A percentile compares a stretch with the other conserved stretches of the same genome.
Conservation (phyloP, 176 grass and related monocot species). For the Sorghum bicolor region Sorghum_bicolor_NCBIv3 NC_012873.2:53244501-53245000, state of each 20-base stretch:
- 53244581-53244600: conserved; percentile 58
- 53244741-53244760: background rate
- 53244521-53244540: conserved; percentile 47
- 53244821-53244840: background rate
- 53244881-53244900: background rate
- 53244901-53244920: background rate
- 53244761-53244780: background rate
- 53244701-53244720: conserved; percentile 4
- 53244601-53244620: conserved; percentile 61
- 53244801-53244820: background rate
- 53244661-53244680: conserved; percentile 22
- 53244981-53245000: background rate
- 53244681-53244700: background rate
- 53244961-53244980: background rate
- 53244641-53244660: conserved; percentile 57
- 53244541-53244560: conserved; percentile 64
- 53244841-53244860: background rate
- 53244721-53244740: background rate
- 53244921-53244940: background rate
- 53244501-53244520: conserved; percentile 49
- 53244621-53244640: conserved; percentile 47
- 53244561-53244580: conserved; percentile 43
- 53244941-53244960: background rate
- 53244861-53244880: background rate
- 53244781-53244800: background rate